Percentiles rank a stretch among this genome's conserved stretches.
phyloP scores from a whole-genome alignment of 108 stramenopile species.

The Mediolabrus comicus region DNA sequence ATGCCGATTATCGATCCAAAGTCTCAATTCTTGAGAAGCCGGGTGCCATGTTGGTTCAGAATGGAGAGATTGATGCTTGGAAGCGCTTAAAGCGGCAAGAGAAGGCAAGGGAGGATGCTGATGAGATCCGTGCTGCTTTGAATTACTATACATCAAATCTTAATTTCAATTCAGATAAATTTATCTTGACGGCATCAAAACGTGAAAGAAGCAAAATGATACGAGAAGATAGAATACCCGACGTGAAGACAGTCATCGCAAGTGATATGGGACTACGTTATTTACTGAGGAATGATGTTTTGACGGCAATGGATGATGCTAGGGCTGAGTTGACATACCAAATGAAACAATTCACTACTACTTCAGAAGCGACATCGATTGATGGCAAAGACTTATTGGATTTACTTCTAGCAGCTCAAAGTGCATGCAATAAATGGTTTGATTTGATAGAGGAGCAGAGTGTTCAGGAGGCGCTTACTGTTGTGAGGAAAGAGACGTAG shows the following conservation, averaged over 20 bases:
- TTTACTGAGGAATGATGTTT: slow-evolving; percentile 48
- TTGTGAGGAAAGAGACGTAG: not conserved
- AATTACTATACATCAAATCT: slow-evolving; percentile 60
- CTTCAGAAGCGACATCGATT: not conserved
- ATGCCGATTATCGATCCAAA: slow-evolving; percentile 28
- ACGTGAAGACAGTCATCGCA: slow-evolving; percentile 52
- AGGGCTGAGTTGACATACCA: slow-evolving; percentile 52
- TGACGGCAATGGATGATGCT: slow-evolving; percentile 52
- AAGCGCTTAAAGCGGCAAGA: slow-evolving; percentile 54
- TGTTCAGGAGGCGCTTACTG: slow-evolving; percentile 10
- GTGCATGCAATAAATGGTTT: slow-evolving; percentile 48
- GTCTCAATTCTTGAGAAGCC: slow-evolving; percentile 48
- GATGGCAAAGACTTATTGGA: slow-evolving; percentile 42
- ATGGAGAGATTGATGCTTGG: slow-evolving; percentile 60
- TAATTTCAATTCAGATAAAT: slow-evolving; percentile 49
- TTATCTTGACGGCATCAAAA: slow-evolving; percentile 39
- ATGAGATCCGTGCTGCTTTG: slow-evolving; percentile 52
- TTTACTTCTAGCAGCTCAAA: slow-evolving; percentile 28
- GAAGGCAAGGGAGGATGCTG: slow-evolving; percentile 26
- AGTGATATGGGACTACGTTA: slow-evolving; percentile 55
- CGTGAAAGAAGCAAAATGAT: slow-evolving; percentile 40
- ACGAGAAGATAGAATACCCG: slow-evolving; percentile 48
- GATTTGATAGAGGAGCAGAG: slow-evolving; percentile 38
- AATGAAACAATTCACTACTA: slow-evolving; percentile 1
- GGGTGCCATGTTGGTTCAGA: slow-evolving; percentile 50